A percentile compares a stretch with the other conserved stretches of the same genome.
phyloP scores from a whole-genome alignment of 2,329 filamentous ascomycete genomes.

The Berkeleyomyces basicola region DNA sequence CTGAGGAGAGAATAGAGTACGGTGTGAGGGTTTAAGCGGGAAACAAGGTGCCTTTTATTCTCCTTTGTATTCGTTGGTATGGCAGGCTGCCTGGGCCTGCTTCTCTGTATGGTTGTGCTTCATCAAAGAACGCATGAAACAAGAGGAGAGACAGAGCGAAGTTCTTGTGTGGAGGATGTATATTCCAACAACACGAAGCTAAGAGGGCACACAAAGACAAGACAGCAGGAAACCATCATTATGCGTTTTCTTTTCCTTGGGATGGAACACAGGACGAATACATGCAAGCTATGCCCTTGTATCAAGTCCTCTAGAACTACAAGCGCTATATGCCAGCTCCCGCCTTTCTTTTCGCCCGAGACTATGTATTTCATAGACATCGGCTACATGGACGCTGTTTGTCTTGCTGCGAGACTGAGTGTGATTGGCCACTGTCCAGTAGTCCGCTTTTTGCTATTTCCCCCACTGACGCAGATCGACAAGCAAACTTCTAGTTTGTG shows the following conservation, averaged over 20 bases:
- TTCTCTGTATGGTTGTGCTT: background rate
- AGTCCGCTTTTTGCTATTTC: background rate
- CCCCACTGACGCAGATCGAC: background rate
- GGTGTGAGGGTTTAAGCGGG: background rate
- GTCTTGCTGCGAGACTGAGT: background rate
- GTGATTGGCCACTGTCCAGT: background rate
- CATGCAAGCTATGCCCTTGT: background rate
- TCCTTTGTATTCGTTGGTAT: background rate
- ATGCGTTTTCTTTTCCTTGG: background rate
- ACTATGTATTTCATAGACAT: background rate
- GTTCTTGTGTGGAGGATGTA: background rate
- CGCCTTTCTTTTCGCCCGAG: no score
- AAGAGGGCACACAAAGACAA: background rate
- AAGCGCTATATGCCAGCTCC: background rate
- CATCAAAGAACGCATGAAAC: background rate
- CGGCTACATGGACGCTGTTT: background rate
- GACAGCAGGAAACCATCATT: background rate
- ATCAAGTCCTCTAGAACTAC: background rate
- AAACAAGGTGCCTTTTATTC: background rate
- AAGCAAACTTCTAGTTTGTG: background rate
- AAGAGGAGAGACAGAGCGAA: background rate
- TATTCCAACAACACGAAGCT: background rate
- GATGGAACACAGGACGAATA: background rate
- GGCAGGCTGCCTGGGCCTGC: background rate
- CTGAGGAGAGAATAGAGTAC: background rate